Conservation (phyloP, 768 basidiomycete genomes). For the Tricholomella constricta region DNA sequence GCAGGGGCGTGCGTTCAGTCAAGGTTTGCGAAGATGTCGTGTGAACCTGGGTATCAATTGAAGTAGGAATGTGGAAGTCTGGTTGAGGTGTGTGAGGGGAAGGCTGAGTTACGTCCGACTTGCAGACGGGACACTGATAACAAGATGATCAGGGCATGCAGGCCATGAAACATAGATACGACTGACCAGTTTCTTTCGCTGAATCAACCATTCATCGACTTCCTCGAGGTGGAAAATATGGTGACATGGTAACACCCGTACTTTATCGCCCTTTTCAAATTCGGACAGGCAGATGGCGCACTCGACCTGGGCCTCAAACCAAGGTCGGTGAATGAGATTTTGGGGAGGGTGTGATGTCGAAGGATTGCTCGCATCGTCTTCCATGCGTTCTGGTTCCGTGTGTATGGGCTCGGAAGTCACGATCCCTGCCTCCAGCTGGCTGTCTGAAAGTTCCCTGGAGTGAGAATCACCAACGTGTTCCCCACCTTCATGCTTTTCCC, state of each 20-base stretch:
- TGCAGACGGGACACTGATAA: slow-evolving; percentile 85
- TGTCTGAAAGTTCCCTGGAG: slow-evolving; percentile 27
- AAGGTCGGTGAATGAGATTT: slow-evolving; percentile 48
- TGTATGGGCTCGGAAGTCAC: slow-evolving; percentile 23
- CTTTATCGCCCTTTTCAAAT: slow-evolving; percentile 85
- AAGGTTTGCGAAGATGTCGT: slow-evolving; percentile 21
- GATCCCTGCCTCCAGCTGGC: slow-evolving; percentile 41
- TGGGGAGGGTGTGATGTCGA: slow-evolving; percentile 41
- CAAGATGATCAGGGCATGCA: slow-evolving; percentile 1
- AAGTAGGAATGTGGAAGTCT: slow-evolving; percentile 6
- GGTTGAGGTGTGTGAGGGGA: slow-evolving; percentile 15
- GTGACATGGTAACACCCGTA: slow-evolving; percentile 90
- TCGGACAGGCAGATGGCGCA: slow-evolving; percentile 93
- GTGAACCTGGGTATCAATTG: slow-evolving; percentile 13
- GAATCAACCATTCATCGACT: slow-evolving; percentile 90
- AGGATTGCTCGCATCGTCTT: slow-evolving; percentile 28
- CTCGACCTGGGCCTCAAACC: slow-evolving; percentile 83
- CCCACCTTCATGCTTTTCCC: slow-evolving; percentile 71
- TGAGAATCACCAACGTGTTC: slow-evolving; percentile 31
- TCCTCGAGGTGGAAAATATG: slow-evolving; percentile 95
- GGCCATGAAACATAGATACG: slow-evolving; percentile 6
- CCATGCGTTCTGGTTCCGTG: slow-evolving; percentile 20
- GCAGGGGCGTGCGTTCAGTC: slow-evolving; percentile 43
- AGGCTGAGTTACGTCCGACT: slow-evolving; percentile 85
- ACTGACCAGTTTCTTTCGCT: slow-evolving; percentile 89